Conservation (phyloP, 129 eudicot species). For the Lactuca saligna region DNA sequence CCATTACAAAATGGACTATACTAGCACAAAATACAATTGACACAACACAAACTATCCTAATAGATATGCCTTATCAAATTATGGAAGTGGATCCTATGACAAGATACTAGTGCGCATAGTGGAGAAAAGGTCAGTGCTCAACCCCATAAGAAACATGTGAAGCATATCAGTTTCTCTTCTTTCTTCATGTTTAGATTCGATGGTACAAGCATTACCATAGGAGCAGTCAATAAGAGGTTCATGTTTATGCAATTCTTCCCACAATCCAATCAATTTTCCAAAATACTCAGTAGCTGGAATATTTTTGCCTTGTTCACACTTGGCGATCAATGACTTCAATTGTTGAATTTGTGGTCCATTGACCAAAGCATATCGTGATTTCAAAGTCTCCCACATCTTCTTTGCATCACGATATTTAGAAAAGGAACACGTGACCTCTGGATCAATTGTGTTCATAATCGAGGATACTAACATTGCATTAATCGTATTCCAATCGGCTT, state of each 20-base stretch:
- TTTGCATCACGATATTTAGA: not conserved
- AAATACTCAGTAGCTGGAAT: not conserved
- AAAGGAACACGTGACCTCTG: not conserved
- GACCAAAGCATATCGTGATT: not conserved
- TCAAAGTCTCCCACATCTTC: not conserved
- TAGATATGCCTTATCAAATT: not conserved
- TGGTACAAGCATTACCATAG: not conserved
- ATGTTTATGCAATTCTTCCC: conserved; percentile 7
- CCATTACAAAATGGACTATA: too few relatives aligned
- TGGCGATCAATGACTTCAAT: not conserved
- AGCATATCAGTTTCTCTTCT: not conserved
- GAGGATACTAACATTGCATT: not conserved
- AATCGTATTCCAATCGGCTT: not conserved
- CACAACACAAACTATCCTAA: too few relatives aligned
- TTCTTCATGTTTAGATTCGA: not conserved
- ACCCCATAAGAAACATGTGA: conserved; percentile 3
- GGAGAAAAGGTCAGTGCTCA: not conserved
- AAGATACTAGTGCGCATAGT: conserved; percentile 3
- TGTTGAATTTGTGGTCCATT: not conserved
- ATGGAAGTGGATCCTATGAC: not conserved
- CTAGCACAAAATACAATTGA: too few relatives aligned
- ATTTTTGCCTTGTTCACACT: not conserved
- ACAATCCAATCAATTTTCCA: not conserved
- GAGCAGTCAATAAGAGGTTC: not conserved
- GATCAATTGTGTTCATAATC: not conserved